Evolutionary conservation across 352 stramenopile species (phyloP).

Genomic region (Phytophthora cactorum): DNA sequence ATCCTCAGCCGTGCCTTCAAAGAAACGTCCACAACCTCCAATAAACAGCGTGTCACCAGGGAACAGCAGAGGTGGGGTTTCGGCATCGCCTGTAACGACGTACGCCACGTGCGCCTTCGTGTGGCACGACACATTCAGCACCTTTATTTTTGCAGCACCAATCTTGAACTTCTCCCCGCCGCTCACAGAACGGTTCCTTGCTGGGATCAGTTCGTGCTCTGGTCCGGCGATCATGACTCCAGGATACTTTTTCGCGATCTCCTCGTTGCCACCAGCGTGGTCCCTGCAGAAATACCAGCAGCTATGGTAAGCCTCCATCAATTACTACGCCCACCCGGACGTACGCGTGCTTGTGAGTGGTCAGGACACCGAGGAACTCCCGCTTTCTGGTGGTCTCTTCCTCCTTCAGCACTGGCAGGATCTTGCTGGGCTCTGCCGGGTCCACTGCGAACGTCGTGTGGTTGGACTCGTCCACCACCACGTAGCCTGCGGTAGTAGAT

Average conservation of each 20-base stretch:
- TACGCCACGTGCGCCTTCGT: conserved; percentile 88
- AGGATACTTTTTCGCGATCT: conserved; percentile 71
- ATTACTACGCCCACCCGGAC: conserved; percentile 11
- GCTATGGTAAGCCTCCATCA: neutral
- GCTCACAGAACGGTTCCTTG: conserved; percentile 62
- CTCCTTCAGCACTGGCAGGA: conserved; percentile 72
- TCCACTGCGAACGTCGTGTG: conserved; percentile 87
- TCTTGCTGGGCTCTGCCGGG: conserved; percentile 66
- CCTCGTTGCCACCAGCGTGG: conserved; percentile 79
- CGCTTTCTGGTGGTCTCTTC: conserved; percentile 70
- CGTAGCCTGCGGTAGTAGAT: conserved; percentile 51
- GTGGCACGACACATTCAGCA: conserved; percentile 85
- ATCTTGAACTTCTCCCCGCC: conserved; percentile 88
- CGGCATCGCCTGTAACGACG: conserved; percentile 79
- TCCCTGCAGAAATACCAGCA: conserved; percentile 51
- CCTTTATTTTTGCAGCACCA: conserved; percentile 73
- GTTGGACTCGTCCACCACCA: conserved; percentile 83
- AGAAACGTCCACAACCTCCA: conserved; percentile 86
- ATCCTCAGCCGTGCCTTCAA: conserved; percentile 88
- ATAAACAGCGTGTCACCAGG: conserved; percentile 91
- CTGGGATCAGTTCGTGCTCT: conserved; percentile 78
- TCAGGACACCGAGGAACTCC: conserved; percentile 88
- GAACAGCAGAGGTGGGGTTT: conserved; percentile 83
- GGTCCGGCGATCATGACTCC: conserved; percentile 73
- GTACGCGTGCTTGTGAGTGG: conserved; percentile 94